phyloP scores from a whole-genome alignment of 768 basidiomycete genomes.

The Mycena vulgaris region DNA sequence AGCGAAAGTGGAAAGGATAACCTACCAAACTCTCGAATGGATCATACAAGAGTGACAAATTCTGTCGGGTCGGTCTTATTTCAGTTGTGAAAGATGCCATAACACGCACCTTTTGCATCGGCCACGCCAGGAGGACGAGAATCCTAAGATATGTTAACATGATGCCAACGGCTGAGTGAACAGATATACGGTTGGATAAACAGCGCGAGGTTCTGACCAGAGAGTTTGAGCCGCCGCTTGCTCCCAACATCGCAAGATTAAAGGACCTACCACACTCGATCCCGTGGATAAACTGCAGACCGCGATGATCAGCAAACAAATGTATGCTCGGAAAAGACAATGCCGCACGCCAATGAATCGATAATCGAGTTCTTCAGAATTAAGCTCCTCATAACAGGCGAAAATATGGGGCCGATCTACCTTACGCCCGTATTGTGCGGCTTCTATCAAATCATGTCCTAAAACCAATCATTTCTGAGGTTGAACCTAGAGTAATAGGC shows the following conservation, averaged over 20 bases:
- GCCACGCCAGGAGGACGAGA: slow-evolving; percentile 1
- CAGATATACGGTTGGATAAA: not conserved
- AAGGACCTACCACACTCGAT: not conserved
- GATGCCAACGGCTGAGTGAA: not conserved
- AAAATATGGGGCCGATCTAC: not conserved
- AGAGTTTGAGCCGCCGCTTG: not conserved
- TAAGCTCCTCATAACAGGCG: too few relatives aligned
- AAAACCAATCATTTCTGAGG: not conserved
- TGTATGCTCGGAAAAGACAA: not conserved
- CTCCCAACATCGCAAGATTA: not conserved
- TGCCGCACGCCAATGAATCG: not conserved
- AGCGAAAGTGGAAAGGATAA: not conserved
- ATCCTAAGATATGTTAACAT: not conserved
- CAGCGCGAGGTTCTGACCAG: not conserved
- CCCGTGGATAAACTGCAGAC: not conserved
- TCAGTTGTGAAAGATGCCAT: too few relatives aligned
- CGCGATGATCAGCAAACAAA: not conserved
- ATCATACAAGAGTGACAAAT: too few relatives aligned
- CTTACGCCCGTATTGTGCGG: not conserved
- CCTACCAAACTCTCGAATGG: too few relatives aligned
- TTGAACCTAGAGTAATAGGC: not conserved
- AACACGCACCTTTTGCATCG: not conserved
- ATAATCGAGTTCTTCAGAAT: not conserved
- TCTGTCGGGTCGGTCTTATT: too few relatives aligned
- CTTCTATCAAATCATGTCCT: not conserved